These are phyloP conservation scores for Acanthochlamys bracteata DNA, from an alignment of 106 monocot species.

Conservation along the genomic window DNA sequence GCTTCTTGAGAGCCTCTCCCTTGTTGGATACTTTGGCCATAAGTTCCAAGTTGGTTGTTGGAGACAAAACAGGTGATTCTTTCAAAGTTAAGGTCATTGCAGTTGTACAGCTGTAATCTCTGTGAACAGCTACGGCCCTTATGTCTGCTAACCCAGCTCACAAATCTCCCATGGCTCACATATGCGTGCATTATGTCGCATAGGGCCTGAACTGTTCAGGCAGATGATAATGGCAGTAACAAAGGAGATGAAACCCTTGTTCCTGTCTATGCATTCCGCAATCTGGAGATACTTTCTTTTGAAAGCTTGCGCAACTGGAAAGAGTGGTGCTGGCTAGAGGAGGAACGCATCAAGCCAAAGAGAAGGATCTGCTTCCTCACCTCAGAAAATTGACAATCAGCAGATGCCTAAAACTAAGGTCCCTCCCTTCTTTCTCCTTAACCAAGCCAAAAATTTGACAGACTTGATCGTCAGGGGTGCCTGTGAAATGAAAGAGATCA, in stretches of 20 bases:
- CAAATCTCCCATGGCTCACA: background rate
- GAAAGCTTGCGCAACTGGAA: background rate
- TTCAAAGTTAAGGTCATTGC: background rate
- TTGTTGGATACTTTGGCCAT: slow-evolving; percentile 1
- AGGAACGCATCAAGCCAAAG: background rate
- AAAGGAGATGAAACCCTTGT: background rate
- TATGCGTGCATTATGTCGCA: background rate
- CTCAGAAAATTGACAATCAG: slow-evolving; percentile 10
- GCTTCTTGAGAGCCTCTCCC: background rate
- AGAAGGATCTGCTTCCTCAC: background rate
- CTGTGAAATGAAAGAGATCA: background rate
- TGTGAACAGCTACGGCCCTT: background rate
- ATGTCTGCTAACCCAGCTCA: background rate
- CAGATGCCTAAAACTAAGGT: slow-evolving; percentile 6
- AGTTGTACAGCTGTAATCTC: background rate
- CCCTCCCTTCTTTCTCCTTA: background rate
- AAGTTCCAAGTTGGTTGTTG: background rate
- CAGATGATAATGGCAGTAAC: too few species aligned
- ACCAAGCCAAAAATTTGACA: background rate
- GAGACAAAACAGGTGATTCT: background rate
- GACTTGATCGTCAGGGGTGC: background rate
- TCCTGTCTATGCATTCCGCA: background rate
- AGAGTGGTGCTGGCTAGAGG: background rate
- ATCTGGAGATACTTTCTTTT: background rate
- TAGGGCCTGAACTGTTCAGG: background rate